Evolutionary conservation across 2,329 filamentous ascomycete species (phyloP).

Genomic region (Aureobasidium mangrovei): DNA sequence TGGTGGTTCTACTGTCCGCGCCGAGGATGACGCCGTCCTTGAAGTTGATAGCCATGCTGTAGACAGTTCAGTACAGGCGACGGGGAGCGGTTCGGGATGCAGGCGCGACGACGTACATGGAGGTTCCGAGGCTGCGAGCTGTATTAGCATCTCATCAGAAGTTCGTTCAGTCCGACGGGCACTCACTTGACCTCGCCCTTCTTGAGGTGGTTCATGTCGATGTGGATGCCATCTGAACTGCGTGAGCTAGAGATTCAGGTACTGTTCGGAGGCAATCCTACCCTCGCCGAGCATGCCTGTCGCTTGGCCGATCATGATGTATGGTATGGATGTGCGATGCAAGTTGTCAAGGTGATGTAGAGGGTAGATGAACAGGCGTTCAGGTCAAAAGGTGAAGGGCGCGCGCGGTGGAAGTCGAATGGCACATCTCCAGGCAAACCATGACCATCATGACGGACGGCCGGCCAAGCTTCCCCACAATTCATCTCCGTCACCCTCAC

Average conservation of each 20-base stretch:
- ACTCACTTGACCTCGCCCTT: constrained; percentile 97
- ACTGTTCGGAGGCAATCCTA: constrained; percentile 16
- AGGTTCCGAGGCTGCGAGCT: constrained; percentile 72
- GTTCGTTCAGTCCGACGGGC: not conserved
- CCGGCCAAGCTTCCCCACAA: not conserved
- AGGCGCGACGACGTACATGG: constrained; percentile 59
- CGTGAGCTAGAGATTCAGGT: constrained; percentile 15
- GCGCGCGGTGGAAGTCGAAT: constrained; percentile 4
- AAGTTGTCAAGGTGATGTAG: not conserved
- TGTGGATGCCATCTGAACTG: constrained; percentile 87
- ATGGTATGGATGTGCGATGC: not conserved
- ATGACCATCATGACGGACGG: constrained; percentile 4
- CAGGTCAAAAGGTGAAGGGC: no score
- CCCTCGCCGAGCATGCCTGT: constrained; percentile 36
- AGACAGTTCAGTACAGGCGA: constrained; percentile 20
- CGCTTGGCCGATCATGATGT: constrained; percentile 27
- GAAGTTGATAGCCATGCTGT: constrained; percentile 97
- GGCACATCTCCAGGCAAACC: constrained; percentile 10
- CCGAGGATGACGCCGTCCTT: constrained; percentile 97
- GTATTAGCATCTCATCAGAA: constrained; percentile 20
- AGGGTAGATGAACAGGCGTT: not conserved
- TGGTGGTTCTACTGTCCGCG: constrained; percentile 94
- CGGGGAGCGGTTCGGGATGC: constrained; percentile 16
- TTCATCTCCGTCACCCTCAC: not conserved
- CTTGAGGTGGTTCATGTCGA: constrained; percentile 98